Evolutionary conservation across 768 basidiomycete species (phyloP).

Genomic region (Coprinellus micaceus): DNA sequence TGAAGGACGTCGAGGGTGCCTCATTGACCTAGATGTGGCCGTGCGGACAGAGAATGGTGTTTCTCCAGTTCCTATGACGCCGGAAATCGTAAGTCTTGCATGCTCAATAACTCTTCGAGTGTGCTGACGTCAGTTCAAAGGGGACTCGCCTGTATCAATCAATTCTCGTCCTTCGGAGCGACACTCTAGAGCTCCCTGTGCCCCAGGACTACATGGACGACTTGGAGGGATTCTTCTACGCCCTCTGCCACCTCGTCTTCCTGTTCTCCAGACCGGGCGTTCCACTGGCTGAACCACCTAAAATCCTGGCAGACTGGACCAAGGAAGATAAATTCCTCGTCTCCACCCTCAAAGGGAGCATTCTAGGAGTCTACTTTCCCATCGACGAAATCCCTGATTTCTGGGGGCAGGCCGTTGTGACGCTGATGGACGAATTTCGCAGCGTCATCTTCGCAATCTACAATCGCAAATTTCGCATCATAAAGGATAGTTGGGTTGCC

Average conservation of each 20-base stretch:
- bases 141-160: slow-evolving; percentile 4
- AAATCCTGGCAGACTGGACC: too few species aligned
- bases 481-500: neutral
- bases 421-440: too few species aligned
- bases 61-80: too few species aligned
- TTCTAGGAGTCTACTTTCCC: too few species aligned
- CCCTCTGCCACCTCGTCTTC: neutral
- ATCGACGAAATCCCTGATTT: too few species aligned
- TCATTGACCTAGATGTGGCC: slow-evolving; percentile 15
- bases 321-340: too few species aligned
- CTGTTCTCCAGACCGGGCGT: neutral
- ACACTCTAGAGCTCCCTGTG: too few species aligned
- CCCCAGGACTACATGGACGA: slow-evolving; percentile 1
- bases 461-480: too few species aligned
- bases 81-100: neutral
- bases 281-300: too few species aligned
- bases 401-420: too few species aligned
- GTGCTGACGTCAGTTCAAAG: neutral
- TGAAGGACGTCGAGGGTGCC: slow-evolving; percentile 5
- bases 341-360: too few species aligned
- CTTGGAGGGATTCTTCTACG: slow-evolving; percentile 6
- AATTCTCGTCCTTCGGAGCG: neutral
- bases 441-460: too few species aligned
- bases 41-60: neutral
- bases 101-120: neutral